Evolutionary conservation across 306 rosid genomes (phyloP), one percentile per base, ranked within the genome.

Genomic region (Ziziphus jujuba): DNA sequence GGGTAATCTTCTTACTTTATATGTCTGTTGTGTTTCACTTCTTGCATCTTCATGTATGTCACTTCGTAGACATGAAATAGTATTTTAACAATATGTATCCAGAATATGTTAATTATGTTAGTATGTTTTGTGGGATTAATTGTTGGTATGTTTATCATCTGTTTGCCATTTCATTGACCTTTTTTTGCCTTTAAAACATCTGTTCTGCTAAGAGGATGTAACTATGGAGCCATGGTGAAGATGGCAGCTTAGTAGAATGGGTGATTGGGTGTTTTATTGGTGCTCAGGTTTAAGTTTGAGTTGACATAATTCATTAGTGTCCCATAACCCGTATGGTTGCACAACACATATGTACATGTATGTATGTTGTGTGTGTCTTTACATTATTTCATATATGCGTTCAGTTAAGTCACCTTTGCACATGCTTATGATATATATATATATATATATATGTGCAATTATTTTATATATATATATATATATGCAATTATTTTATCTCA

Each of bases 1-100:
- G 95, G 89, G 97, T 87, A 76, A 25, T 73, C 69, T 25, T 56
- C 56, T 67, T 64, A 25, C 35, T 50, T 61, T n/a, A 54, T 19
- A 7, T 52, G 45, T 25, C 38, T 54, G 57, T 58, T 25, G 45
- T 49, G 4, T n/a, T 5, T 22, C 16, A 5, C 17, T 21, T 22
- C 31, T 35, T 33, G 65, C 65, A 61, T 57, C 34, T 28, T 20
- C 22, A 57, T 20, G 21, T 47, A 19, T 40, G 45, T 40, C 45
- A 40, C 16, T 21, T 33, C 7, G 10, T 45, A 33, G 33, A 48
- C 9, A 23, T 59, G 58, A 70, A 43, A 57, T 21, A 20, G 23
- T 45, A n/a, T 48, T 34, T 15, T 35, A 10, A 3, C 38, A 20
- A 34, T 20, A n/a, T 16, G 14, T 19, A 25, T 57, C 58, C 43